Conservation (phyloP, 2,329 filamentous ascomycete genomes). For the Apiospora sp. region DNA sequence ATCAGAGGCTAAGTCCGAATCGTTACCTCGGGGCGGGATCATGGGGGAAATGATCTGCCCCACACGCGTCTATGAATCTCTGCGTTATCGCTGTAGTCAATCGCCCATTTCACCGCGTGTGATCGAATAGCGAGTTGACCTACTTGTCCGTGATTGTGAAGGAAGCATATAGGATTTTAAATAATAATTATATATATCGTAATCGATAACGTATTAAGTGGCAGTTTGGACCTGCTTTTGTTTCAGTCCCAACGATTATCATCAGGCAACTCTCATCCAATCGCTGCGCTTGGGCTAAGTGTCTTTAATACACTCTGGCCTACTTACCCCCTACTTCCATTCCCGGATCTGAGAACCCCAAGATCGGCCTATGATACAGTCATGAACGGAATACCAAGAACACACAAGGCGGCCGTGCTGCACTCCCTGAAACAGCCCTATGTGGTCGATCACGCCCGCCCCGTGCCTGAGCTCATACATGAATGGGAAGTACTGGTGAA, state of each 20-base stretch:
- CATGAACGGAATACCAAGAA: neutral
- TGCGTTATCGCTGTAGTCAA: neutral
- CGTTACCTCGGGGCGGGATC: neutral
- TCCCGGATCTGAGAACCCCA: too few relatives aligned
- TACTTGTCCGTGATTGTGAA: neutral
- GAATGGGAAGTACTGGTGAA: slow-evolving; percentile 48
- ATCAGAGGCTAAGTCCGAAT: slow-evolving; percentile 5
- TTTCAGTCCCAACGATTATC: neutral
- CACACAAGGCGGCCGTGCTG: slow-evolving; percentile 16
- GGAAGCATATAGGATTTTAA: too few relatives aligned
- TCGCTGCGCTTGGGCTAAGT: neutral
- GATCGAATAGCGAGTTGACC: neutral
- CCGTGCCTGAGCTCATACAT: neutral
- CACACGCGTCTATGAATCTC: neutral
- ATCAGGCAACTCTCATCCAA: neutral
- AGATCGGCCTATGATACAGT: too few relatives aligned
- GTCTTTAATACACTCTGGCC: too few relatives aligned
- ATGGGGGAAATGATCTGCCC: neutral
- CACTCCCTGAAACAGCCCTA: slow-evolving; percentile 1
- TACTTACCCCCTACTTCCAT: neutral
- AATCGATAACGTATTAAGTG: too few relatives aligned
- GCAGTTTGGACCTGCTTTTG: neutral
- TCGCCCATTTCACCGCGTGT: too few relatives aligned
- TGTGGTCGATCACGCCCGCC: neutral
- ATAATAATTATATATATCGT: too few relatives aligned